A percentile compares a stretch with the other conserved stretches of the same genome.
Evolutionary conservation across 768 basidiomycete genomes (phyloP).

Genomic region (Kwoniella europaea): DNA sequence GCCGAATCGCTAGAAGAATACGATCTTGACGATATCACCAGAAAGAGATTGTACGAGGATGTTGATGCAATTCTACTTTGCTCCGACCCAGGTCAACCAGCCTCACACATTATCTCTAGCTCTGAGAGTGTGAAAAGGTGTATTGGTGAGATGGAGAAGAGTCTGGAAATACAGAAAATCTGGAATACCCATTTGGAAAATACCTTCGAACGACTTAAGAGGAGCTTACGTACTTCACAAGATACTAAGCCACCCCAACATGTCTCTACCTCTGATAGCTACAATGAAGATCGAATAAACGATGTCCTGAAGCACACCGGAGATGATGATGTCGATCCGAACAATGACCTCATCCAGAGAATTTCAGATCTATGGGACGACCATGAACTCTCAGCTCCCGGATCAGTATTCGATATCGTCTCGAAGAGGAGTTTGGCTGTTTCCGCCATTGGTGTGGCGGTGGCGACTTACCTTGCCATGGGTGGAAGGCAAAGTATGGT

Average conservation of each 20-base stretch:
- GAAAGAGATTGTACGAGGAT: not conserved
- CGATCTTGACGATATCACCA: not conserved
- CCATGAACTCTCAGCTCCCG: not conserved
- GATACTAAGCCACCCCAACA: not conserved
- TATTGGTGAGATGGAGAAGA: not conserved
- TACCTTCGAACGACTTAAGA: not conserved
- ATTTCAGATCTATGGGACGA: constrained; percentile 1
- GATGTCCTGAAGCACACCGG: not conserved
- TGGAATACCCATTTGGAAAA: not conserved
- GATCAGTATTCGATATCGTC: not conserved
- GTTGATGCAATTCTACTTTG: not conserved
- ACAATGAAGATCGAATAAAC: not conserved
- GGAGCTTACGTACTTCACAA: not conserved
- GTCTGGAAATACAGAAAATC: not conserved
- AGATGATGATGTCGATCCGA: not conserved
- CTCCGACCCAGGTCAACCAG: not conserved
- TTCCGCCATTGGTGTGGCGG: not conserved
- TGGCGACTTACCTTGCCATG: not conserved
- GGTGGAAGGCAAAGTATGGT: too few species aligned
- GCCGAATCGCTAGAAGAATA: not conserved
- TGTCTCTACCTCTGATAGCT: too few species aligned
- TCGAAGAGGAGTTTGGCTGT: not conserved
- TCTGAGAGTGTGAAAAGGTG: not conserved
- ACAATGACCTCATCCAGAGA: not conserved
- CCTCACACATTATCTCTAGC: not conserved